A percentile compares a stretch with the other conserved stretches of the same genome.
These are phyloP conservation scores for Fusarium clavum DNA, from an alignment of 2,329 filamentous ascomycete genomes.

Conservation along the genomic window DNA sequence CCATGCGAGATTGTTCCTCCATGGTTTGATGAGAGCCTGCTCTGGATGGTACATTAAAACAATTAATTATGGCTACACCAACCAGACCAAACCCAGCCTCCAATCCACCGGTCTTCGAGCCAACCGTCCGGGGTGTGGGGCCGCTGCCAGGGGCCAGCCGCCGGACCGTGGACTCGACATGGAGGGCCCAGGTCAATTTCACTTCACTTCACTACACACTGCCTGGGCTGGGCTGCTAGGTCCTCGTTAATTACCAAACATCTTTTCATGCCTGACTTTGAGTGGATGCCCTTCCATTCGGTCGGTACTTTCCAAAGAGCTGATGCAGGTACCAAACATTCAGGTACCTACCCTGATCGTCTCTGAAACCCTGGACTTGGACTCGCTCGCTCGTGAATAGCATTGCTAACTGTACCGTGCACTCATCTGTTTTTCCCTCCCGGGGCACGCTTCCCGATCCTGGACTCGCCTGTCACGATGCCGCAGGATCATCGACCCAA, in stretches of 20 bases:
- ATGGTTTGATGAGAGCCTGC: neutral
- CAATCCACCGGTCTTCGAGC: conserved; percentile 38
- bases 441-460: conserved; percentile 29
- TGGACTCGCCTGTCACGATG: conserved; percentile 23
- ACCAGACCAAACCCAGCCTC: conserved; percentile 14
- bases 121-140: conserved; percentile 46
- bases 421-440: conserved; percentile 14
- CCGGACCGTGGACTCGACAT: conserved; percentile 25
- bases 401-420: conserved; percentile 4
- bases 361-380: conserved; percentile 33
- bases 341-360: conserved; percentile 10
- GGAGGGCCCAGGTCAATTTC: conserved; percentile 22
- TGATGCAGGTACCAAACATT: conserved; percentile 41
- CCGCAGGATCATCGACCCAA: conserved; percentile 40
- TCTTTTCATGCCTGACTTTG: conserved; percentile 36
- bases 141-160: conserved; percentile 40
- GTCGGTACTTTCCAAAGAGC: conserved; percentile 38
- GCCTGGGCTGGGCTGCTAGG: neutral
- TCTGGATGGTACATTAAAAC: neutral
- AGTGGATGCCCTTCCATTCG: conserved; percentile 33
- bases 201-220: conserved; percentile 5
- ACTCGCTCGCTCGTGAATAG: conserved; percentile 28
- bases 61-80: conserved; percentile 3
- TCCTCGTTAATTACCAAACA: conserved; percentile 28
- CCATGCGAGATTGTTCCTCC: conserved; percentile 23